Conservation (phyloP, 345 rosid species). For the Populus nigra region DNA sequence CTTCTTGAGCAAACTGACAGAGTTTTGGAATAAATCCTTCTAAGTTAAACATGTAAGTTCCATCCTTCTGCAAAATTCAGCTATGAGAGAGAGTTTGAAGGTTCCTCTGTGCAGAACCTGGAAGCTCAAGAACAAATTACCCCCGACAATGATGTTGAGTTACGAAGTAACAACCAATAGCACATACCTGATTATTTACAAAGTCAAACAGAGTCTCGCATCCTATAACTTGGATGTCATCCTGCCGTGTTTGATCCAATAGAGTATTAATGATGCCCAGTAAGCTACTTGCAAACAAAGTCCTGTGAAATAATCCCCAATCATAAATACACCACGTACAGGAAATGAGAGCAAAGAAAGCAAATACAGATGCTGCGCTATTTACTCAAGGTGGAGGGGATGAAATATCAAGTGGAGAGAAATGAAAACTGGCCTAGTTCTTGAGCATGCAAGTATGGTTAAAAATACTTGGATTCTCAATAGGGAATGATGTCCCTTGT, state of each 20-base stretch:
- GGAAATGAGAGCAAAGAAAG: background rate
- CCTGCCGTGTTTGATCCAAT: conserved; percentile 58
- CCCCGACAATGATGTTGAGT: background rate
- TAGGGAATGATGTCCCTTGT: background rate
- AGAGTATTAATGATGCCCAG: conserved; percentile 69
- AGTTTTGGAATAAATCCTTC: conserved; percentile 89
- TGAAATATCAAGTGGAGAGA: background rate
- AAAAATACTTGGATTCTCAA: background rate
- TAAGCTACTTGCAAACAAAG: conserved; percentile 84
- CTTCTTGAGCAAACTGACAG: conserved; percentile 77
- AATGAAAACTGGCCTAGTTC: background rate
- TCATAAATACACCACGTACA: background rate
- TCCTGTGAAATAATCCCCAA: conserved; percentile 42
- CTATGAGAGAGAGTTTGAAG: conserved; percentile 22
- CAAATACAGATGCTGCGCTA: background rate
- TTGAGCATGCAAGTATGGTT: background rate
- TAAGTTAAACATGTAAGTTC: conserved; percentile 76
- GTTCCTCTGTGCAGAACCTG: background rate
- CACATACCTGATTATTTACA: conserved; percentile 83
- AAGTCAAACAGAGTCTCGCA: conserved; percentile 85
- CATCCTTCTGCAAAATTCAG: conserved; percentile 69
- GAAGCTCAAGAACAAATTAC: conserved; percentile 10
- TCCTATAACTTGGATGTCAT: conserved; percentile 49
- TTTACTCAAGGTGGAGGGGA: background rate
- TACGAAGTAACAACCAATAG: conserved; percentile 6